Percentiles rank a stretch among this genome's conserved stretches.
These are phyloP conservation scores for Hyaloperonospora brassicae DNA, from an alignment of 352 stramenopile species.

Conservation along the genomic window DNA sequence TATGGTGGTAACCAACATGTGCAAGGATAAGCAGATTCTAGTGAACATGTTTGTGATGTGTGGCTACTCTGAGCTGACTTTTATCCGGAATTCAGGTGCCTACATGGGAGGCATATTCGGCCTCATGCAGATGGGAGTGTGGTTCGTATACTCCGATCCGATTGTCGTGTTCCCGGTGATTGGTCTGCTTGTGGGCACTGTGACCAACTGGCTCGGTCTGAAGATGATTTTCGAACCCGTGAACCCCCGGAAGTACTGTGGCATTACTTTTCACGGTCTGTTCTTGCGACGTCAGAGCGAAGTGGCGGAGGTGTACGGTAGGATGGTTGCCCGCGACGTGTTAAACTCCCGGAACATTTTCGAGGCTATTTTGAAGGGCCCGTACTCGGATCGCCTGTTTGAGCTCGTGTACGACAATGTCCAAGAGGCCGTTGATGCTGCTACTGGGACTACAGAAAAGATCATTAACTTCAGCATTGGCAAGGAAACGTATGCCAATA, in stretches of 20 bases:
- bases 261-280: constrained; percentile 91
- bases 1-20: constrained; percentile 92
- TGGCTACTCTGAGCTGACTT: constrained; percentile 86
- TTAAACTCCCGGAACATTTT: constrained; percentile 86
- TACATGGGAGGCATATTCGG: constrained; percentile 88
- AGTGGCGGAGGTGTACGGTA: constrained; percentile 83
- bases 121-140: constrained; percentile 84
- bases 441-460: constrained; percentile 66
- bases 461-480: constrained; percentile 82
- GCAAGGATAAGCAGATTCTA: constrained; percentile 91
- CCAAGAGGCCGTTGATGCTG: constrained; percentile 75
- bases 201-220: constrained; percentile 95
- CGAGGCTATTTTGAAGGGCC: constrained; percentile 83
- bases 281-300: constrained; percentile 91
- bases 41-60: constrained; percentile 93
- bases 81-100: constrained; percentile 87
- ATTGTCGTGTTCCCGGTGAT: constrained; percentile 87
- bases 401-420: constrained; percentile 86
- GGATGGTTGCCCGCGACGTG: constrained; percentile 78
- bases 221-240: constrained; percentile 91
- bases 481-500: constrained; percentile 74
- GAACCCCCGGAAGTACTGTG: constrained; percentile 75
- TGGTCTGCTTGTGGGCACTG: constrained; percentile 92
- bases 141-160: constrained; percentile 76
- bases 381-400: constrained; percentile 79